A percentile compares a stretch with the other conserved stretches of the same genome.
Conservation (phyloP, 2,329 filamentous ascomycete species). For the Fusarium siculi region DNA sequence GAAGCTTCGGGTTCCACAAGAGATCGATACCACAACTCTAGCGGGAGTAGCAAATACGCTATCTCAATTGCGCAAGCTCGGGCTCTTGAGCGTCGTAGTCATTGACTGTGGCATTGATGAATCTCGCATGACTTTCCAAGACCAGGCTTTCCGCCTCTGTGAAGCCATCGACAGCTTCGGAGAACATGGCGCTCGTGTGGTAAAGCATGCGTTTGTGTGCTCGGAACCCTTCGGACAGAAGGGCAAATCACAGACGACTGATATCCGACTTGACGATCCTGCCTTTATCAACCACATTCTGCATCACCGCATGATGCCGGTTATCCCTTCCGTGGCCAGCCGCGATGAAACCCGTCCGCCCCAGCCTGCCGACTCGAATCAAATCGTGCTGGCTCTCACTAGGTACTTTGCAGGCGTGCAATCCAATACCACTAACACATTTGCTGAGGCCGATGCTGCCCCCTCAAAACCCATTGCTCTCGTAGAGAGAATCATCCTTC, state of each 20-base stretch:
- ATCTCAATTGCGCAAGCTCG: constrained; percentile 83
- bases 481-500: constrained; percentile 86
- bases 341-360: constrained; percentile 54
- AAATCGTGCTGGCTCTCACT: constrained; percentile 80
- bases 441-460: constrained; percentile 47
- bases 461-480: constrained; percentile 64
- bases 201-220: constrained; percentile 59
- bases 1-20: constrained; percentile 81
- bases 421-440: constrained; percentile 42
- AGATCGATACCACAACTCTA: constrained; percentile 74
- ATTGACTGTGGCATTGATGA: constrained; percentile 72
- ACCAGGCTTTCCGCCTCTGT: constrained; percentile 79
- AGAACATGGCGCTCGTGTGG: constrained; percentile 73
- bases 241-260: constrained; percentile 31
- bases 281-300: constrained; percentile 48
- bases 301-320: constrained; percentile 49
- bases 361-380: constrained; percentile 58
- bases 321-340: constrained; percentile 56
- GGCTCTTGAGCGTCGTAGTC: constrained; percentile 84
- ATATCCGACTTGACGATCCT: constrained; percentile 47
- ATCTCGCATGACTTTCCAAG: constrained; percentile 55
- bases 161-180: constrained; percentile 77
- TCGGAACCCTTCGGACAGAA: background rate
- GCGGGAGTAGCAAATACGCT: constrained; percentile 84
- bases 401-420: constrained; percentile 78